Conservation (phyloP, 306 rosid genomes). For the Vigna radiata region DNA sequence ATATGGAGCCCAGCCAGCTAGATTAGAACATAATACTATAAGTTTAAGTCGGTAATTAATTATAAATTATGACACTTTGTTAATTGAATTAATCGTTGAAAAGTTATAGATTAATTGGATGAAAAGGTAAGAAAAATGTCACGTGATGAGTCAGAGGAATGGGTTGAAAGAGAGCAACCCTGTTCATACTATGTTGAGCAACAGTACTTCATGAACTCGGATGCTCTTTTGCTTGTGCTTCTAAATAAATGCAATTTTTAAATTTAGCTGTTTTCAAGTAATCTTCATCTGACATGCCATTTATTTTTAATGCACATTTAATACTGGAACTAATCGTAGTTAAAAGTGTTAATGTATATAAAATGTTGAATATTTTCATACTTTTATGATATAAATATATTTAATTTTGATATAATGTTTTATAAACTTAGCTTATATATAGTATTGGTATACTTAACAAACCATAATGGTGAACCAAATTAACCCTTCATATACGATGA, state of each 20-base stretch:
- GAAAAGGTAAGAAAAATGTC: neutral
- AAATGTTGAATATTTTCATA: no score
- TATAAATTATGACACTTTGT: neutral
- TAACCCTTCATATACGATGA: neutral
- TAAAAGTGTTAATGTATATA: no score
- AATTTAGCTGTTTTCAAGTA: neutral
- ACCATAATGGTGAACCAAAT: neutral
- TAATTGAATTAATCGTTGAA: conserved; percentile 11
- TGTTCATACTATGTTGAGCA: conserved; percentile 5
- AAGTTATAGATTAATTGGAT: neutral
- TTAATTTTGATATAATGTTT: neutral
- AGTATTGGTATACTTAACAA: neutral
- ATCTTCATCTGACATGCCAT: neutral
- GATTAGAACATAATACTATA: neutral
- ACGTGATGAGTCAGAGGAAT: conserved; percentile 19
- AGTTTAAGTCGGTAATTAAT: neutral
- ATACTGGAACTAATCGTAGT: no score
- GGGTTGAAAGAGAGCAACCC: neutral
- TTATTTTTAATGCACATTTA: neutral
- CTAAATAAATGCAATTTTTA: neutral
- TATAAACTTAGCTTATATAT: no score
- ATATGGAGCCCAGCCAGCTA: conserved; percentile 5
- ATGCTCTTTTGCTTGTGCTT: conserved; percentile 28
- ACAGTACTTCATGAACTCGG: conserved; percentile 37
- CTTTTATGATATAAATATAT: neutral